phyloP scores from a whole-genome alignment of 2,329 filamentous ascomycete species.

The Aspergillus sp. region DNA sequence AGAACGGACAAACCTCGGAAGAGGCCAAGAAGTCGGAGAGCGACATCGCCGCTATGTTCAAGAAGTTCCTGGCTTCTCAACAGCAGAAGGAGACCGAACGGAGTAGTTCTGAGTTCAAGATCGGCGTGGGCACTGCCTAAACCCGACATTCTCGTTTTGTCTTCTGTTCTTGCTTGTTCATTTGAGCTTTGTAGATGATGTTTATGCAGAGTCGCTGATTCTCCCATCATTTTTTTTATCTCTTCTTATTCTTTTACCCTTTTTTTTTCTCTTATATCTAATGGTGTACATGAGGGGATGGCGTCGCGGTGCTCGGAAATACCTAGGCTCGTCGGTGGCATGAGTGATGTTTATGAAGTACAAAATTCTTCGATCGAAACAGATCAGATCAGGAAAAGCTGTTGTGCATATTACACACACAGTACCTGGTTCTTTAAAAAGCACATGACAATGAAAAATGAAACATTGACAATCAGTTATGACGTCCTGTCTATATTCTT shows the following conservation, averaged over 20 bases:
- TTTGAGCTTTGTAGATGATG: constrained; percentile 4
- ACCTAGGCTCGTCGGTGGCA: constrained; percentile 10
- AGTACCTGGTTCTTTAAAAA: not conserved
- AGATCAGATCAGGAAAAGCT: not conserved
- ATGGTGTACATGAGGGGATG: constrained; percentile 11
- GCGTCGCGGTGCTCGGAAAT: constrained; percentile 18
- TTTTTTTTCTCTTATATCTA: not conserved
- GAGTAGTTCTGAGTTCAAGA: constrained; percentile 36
- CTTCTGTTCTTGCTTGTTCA: constrained; percentile 2
- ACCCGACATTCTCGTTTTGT: constrained; percentile 11
- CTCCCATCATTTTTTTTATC: not conserved
- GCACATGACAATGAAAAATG: constrained; percentile 2
- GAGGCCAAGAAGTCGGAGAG: constrained; percentile 48
- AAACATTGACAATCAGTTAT: not conserved
- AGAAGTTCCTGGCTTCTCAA: constrained; percentile 41
- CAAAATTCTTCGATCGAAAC: not conserved
- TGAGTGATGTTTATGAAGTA: constrained; percentile 20
- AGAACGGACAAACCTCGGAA: constrained; percentile 55
- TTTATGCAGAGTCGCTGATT: not conserved
- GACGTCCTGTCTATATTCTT: too few species aligned
- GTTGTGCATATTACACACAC: not conserved
- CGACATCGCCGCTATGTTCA: constrained; percentile 44
- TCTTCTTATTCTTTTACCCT: not conserved
- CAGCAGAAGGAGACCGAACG: constrained; percentile 31
- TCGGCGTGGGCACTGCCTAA: constrained; percentile 33